phyloP scores from a whole-genome alignment of 306 rosid species.

The Vicia sativa region DNA sequence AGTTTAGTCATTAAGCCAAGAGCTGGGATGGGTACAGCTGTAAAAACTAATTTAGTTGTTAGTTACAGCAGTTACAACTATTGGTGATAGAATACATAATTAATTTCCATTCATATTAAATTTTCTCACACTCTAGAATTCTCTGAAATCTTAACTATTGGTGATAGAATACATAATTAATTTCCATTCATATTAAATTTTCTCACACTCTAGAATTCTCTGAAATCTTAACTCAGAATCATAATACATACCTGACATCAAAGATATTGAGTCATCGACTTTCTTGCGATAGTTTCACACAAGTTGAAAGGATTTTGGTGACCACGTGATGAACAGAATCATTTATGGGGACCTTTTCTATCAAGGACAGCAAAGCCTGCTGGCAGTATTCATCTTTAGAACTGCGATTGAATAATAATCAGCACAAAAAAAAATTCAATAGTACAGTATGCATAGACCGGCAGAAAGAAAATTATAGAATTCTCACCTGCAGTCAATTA shows the following conservation, averaged over 20 bases:
- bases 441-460: constrained; percentile 12
- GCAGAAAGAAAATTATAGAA: constrained; percentile 19
- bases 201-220: too few relatives aligned
- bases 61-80: constrained; percentile 1
- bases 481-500: constrained; percentile 75
- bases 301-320: constrained; percentile 58
- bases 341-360: constrained; percentile 64
- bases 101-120: background rate
- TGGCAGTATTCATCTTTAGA: constrained; percentile 62
- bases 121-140: background rate
- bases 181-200: too few relatives aligned
- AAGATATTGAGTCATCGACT: constrained; percentile 45
- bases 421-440: constrained; percentile 32
- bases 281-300: constrained; percentile 64
- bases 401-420: constrained; percentile 55
- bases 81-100: background rate
- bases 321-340: constrained; percentile 59
- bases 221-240: constrained; percentile 18
- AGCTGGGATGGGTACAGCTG: background rate
- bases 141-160: too few relatives aligned
- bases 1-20: background rate
- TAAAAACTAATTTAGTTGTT: constrained; percentile 1
- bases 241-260: constrained; percentile 58
- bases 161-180: too few relatives aligned
- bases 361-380: constrained; percentile 63